Percentiles rank a stretch among this genome's conserved stretches.
phyloP scores from a whole-genome alignment of 768 basidiomycete species.

The Peribolospora kevripleyi region DNA sequence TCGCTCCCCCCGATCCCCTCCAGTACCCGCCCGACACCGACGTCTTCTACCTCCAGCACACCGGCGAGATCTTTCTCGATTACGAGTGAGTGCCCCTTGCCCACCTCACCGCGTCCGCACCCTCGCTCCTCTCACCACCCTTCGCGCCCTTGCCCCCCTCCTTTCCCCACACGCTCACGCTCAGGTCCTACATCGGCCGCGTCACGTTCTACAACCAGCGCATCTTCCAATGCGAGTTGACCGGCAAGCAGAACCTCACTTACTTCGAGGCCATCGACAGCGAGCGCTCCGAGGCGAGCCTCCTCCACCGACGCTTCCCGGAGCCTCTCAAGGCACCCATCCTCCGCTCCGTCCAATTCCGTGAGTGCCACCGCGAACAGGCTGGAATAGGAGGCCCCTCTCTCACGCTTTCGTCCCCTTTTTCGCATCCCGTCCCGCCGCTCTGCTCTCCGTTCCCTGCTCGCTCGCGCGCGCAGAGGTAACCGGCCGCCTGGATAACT shows the following conservation, averaged over 20 bases:
- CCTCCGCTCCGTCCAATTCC: slow-evolving; percentile 84
- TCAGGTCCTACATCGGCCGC: slow-evolving; percentile 57
- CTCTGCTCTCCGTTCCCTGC: slow-evolving; percentile 9
- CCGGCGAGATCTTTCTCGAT: slow-evolving; percentile 88
- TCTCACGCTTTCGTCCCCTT: slow-evolving; percentile 7
- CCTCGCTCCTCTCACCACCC: slow-evolving; percentile 11
- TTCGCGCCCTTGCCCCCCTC: slow-evolving; percentile 18
- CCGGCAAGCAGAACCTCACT: slow-evolving; percentile 74
- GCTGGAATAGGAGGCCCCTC: not conserved
- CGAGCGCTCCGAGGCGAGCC: slow-evolving; percentile 67
- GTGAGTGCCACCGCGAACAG: slow-evolving; percentile 30
- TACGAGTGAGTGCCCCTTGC: slow-evolving; percentile 51
- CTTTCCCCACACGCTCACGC: not conserved
- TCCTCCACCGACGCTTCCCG: slow-evolving; percentile 74
- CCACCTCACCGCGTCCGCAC: slow-evolving; percentile 11
- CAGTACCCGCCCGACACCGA: slow-evolving; percentile 29
- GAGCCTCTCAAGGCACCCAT: slow-evolving; percentile 77
- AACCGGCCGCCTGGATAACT: slow-evolving; percentile 78
- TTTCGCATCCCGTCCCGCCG: slow-evolving; percentile 5
- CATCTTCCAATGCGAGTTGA: slow-evolving; percentile 92
- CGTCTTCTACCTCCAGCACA: slow-evolving; percentile 79
- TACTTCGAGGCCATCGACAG: slow-evolving; percentile 86
- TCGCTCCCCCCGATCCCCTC: slow-evolving; percentile 15
- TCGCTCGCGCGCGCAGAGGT: slow-evolving; percentile 37
- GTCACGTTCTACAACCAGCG: slow-evolving; percentile 85